phyloP scores from a whole-genome alignment of 441 rosid genomes.

The Pelargonium hybrid region DNA sequence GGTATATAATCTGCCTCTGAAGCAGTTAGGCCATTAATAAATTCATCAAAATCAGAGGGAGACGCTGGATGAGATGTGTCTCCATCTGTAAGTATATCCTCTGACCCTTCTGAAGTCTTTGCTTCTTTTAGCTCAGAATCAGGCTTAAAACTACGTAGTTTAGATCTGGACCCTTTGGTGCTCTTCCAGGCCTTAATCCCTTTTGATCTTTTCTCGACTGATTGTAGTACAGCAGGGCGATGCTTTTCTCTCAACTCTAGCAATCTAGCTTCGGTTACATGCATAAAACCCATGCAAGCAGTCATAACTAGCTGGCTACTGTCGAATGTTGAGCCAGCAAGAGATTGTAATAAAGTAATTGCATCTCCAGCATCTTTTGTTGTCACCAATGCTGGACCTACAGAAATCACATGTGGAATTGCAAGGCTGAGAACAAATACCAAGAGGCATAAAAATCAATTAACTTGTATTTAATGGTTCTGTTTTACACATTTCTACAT shows the following conservation, averaged over 20 bases:
- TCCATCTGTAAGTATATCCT: constrained; percentile 20
- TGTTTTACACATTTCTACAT: not conserved
- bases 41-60: constrained; percentile 30
- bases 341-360: constrained; percentile 50
- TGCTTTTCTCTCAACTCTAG: constrained; percentile 48
- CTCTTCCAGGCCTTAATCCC: constrained; percentile 43
- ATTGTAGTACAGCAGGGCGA: constrained; percentile 40
- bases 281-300: constrained; percentile 57
- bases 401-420: constrained; percentile 14
- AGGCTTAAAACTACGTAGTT: constrained; percentile 54
- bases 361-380: constrained; percentile 69
- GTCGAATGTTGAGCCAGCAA: constrained; percentile 64
- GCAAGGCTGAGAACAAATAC: not conserved
- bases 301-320: constrained; percentile 65
- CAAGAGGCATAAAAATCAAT: not conserved
- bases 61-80: constrained; percentile 23
- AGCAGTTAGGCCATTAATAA: constrained; percentile 22
- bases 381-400: constrained; percentile 61
- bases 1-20: constrained; percentile 38
- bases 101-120: constrained; percentile 20
- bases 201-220: constrained; percentile 39
- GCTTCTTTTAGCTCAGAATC: constrained; percentile 28
- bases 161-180: constrained; percentile 47
- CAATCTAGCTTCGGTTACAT: constrained; percentile 48
- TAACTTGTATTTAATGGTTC: not conserved